Evolutionary conservation across 768 basidiomycete genomes (phyloP), one percentile per base, ranked within the genome.

Genomic region (Crassisporium funariophilum): DNA sequence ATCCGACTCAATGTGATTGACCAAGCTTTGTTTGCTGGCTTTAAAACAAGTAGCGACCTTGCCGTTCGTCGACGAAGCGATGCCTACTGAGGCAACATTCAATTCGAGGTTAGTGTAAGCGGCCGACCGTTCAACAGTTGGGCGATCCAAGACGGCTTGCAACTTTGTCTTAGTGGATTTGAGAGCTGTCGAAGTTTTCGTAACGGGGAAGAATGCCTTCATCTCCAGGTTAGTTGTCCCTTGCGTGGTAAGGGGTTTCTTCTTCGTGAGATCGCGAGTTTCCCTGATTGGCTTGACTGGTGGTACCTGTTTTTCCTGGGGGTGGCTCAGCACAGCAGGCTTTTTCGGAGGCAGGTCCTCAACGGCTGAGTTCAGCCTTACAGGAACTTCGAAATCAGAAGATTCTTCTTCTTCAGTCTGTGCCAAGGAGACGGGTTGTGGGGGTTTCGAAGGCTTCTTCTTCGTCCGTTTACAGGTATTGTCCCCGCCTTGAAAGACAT

Each of bases 211-310:
- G 31, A 56, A 52, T 16, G 58, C 39, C 29, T 56, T 54, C 21
- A 52, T 29, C 11, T 27, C 5, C 19, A 52, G 21, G 25, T 35
- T 15, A 17, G n/a, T 23, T 15, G 15, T 7, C 2, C 23, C 13
- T 13, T 34, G 13, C 3, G 45, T 34, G 6, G 22, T 17, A 36
- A 41, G 16, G 9, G 21, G 31, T 43, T 46, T 55, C 23, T 52
- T 58, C 38, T 49, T 59, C 7, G 55, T 56, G n/a, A 57, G 55
- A 29, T 54, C 55, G 12, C 25, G 42, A 16, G 44, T 19, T 20
- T 42, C 46, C 13, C 34, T 37, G 17, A 36, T 33, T 1, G 43
- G 15, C 2, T 24, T 33, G 21, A 25, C 38, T 13, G 35, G 20
- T 4, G 37, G 35, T 17, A 20, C 10, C 19, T 25, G 13, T 6